Evolutionary conservation across 2,329 filamentous ascomycete species (phyloP), one percentile per base, ranked within the genome.

Genomic region (Aspergillus sclerotialis): DNA sequence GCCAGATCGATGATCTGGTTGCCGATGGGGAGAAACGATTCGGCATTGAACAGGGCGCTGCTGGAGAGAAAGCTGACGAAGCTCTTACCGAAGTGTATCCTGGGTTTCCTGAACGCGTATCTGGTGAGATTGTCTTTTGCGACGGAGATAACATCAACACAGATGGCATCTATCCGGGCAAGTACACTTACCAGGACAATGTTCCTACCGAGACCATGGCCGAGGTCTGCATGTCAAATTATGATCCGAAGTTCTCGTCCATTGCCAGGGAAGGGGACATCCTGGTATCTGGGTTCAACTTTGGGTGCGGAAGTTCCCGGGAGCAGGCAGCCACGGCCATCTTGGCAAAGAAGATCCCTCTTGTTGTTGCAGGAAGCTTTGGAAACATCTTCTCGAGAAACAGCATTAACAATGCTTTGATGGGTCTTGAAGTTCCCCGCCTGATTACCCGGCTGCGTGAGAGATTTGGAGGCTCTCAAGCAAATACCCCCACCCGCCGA

Each of bases 181-280:
- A 89, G 56, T 88, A 86, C 60, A 95, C 89, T 0, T 96, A 96
- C 63, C 86, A 93, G 56, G 89, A 96, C 54, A 75, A 84, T 50
- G 72, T 96, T 1, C 66, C 83, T 0, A 68, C 64, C 1, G 82
- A 86, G 41, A 78, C 78, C 37, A 95, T 96, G 90, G 86, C 87
- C 0, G 69, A 84, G 45, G 88, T 89, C 1, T 89, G 84, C 61
- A 95, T 96, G 88, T 75, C 83, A 57, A 96, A 96, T 70, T 96
- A 94, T 64, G 90, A 96, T 56, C 64, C 73, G 0, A 57, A 68
- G 0, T 95, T 95, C 56, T 60, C 70, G 7, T 59, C 64, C 1
- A 68, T 80, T 23, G 80, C 83, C 29, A 73, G 74, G 44, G 55
- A 75, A 0, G 79, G 78, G 31, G 89, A 96, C 50, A 85, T 95